Base-by-base conservation (phyloP, 2,329 filamentous ascomycete species). In the Chaetomium sp. region DNA sequence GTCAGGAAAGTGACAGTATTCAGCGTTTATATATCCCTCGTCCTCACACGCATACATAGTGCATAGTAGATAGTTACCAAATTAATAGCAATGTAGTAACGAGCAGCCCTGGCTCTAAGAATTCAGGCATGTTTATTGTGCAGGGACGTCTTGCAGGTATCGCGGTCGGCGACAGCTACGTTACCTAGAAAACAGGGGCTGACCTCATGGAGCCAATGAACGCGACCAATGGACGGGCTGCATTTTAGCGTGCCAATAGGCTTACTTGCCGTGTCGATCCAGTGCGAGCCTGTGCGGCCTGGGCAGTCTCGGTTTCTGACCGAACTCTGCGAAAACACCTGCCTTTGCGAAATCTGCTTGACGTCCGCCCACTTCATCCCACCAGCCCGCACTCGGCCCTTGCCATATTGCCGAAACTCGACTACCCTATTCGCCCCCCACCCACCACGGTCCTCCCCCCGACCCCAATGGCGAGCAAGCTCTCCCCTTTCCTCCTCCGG, bases 401-500 rank as follows among this genome's bases (percentile, higher is more conserved):
- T 25, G 6, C 33, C 5, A 27, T 6, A 12, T 9, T 25, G 3
- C 58, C 58, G 58, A 53, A 54, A 13, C 47, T 29, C 9, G 21
- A 8, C 7, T 23, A 35, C 47, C 31, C 35, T 9, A 16, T 56
- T 31, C 3, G 6, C n/a, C 29, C 19, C 47, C 16, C 19, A 2
- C 53, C 21, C 33, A 10, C 33, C 33, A 4, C 38, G 13, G 35
- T 16, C 19, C 13, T 16, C 13, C 35, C 38, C 19, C 38, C 38
- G 16, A 60, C 23, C 16, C 63, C 58, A 54, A 70, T 69, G 69
- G 64, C 69, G 23, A 67, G 55, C 67, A 69, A 50, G 27, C 49
- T 68, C 50, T 47, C 62, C 38, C 50, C 58, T 12, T 42, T 56
- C 55, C 42, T 68, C 21, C 50, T 69, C 33, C 60, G 63, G 56